These are phyloP conservation scores for Solanum arcanum DNA, from an alignment of 257 asterid species.

Conservation along the genomic window DNA sequence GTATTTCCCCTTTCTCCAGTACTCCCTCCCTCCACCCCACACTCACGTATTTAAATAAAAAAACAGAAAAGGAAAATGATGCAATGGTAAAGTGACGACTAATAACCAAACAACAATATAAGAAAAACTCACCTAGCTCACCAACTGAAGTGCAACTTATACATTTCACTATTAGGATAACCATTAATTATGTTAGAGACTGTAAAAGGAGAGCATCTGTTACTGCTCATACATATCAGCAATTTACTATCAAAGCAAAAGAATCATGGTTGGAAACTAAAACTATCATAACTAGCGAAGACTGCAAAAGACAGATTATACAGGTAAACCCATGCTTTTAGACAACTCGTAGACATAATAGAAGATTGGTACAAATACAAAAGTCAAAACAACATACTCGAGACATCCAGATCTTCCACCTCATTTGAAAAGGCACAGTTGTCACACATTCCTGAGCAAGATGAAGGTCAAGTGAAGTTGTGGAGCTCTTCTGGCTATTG, in stretches of 20 bases:
- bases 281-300: background rate
- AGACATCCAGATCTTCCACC: conserved; percentile 68
- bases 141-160: background rate
- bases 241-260: background rate
- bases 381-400: conserved; percentile 35
- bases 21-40: background rate
- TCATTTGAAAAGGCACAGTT: conserved; percentile 67
- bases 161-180: background rate
- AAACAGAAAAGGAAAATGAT: background rate
- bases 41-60: background rate
- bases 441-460: conserved; percentile 88
- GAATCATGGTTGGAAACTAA: background rate
- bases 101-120: background rate
- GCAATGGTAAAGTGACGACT: background rate
- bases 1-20: background rate
- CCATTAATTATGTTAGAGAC: background rate
- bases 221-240: background rate
- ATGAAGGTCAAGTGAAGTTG: background rate
- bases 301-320: background rate
- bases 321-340: background rate
- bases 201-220: background rate
- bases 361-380: background rate
- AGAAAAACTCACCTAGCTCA: background rate
- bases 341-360: background rate
- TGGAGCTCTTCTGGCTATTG: background rate